phyloP scores from a whole-genome alignment of 164 flowering plant species.

The Amborella trichopoda region DNA sequence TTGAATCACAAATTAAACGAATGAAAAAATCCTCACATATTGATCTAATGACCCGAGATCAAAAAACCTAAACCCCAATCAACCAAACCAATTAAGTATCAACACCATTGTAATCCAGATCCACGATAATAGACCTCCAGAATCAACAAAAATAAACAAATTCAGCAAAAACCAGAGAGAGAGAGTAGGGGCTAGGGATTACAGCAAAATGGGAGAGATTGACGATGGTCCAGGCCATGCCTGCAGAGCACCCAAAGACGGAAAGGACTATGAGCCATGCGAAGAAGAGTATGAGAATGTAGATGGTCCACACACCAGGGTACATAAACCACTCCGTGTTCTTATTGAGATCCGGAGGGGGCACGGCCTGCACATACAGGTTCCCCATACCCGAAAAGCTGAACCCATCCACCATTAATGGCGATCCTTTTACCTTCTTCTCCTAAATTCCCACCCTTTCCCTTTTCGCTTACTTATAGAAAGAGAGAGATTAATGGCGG shows the following conservation, averaged over 20 bases:
- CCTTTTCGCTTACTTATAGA: too few species aligned
- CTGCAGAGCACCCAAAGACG: constrained; percentile 53
- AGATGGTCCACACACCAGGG: constrained; percentile 78
- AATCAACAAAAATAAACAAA: neutral
- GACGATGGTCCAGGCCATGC: constrained; percentile 82
- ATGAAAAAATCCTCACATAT: too few species aligned
- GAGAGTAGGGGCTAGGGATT: constrained; percentile 6
- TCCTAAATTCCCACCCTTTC: too few species aligned
- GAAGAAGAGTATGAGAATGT: constrained; percentile 71
- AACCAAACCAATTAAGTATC: too few species aligned
- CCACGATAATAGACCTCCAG: neutral
- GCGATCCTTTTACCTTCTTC: too few species aligned
- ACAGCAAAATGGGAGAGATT: constrained; percentile 54
- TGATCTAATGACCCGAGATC: too few species aligned
- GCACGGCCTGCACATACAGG: constrained; percentile 40
- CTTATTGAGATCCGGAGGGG: constrained; percentile 66
- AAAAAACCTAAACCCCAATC: too few species aligned
- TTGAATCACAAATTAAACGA: too few species aligned
- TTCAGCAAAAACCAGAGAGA: neutral
- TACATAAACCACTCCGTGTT: constrained; percentile 87
- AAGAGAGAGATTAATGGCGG: too few species aligned
- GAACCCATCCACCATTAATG: neutral
- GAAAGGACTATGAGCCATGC: constrained; percentile 65
- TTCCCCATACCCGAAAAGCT: constrained; percentile 27
- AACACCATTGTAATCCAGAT: neutral